phyloP scores from a whole-genome alignment of 2,329 filamentous ascomycete species.

The Pestalotiopsis sp. region DNA sequence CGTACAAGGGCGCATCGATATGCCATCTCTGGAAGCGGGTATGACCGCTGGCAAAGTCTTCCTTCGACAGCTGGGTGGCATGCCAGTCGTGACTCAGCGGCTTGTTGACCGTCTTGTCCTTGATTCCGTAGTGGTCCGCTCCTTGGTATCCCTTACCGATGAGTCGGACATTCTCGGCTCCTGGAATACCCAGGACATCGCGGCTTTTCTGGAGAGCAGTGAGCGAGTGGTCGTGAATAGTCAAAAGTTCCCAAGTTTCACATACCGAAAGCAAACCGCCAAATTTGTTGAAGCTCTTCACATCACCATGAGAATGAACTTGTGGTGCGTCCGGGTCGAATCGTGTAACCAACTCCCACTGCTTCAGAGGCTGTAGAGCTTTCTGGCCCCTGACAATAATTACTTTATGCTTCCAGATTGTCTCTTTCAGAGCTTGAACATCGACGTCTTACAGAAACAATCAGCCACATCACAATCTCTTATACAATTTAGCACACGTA shows the following conservation, averaged over 20 bases:
- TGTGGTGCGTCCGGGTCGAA: slow-evolving; percentile 43
- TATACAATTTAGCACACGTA: slow-evolving; percentile 14
- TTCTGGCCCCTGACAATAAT: slow-evolving; percentile 46
- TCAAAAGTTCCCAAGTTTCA: not conserved
- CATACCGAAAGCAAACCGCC: slow-evolving; percentile 40
- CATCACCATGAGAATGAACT: slow-evolving; percentile 43
- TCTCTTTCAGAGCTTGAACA: slow-evolving; percentile 37
- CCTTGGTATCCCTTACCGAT: slow-evolving; percentile 49
- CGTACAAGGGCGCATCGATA: slow-evolving; percentile 49
- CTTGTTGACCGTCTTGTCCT: slow-evolving; percentile 34
- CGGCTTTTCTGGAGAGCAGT: slow-evolving; percentile 26
- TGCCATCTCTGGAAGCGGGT: slow-evolving; percentile 52
- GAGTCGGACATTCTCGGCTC: slow-evolving; percentile 45
- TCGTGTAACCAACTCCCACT: slow-evolving; percentile 46
- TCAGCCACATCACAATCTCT: not conserved
- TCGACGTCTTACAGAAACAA: slow-evolving; percentile 32
- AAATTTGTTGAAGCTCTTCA: slow-evolving; percentile 42
- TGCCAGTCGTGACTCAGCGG: slow-evolving; percentile 41
- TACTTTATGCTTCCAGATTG: slow-evolving; percentile 46
- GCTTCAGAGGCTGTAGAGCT: slow-evolving; percentile 41
- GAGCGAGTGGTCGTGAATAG: not conserved
- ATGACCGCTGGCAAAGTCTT: slow-evolving; percentile 41
- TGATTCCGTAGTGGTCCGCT: slow-evolving; percentile 44
- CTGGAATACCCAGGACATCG: slow-evolving; percentile 39
- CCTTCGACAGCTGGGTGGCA: slow-evolving; percentile 29